Conservation (phyloP, 2,329 filamentous ascomycete species). For the Colletotrichum somersetense region DNA sequence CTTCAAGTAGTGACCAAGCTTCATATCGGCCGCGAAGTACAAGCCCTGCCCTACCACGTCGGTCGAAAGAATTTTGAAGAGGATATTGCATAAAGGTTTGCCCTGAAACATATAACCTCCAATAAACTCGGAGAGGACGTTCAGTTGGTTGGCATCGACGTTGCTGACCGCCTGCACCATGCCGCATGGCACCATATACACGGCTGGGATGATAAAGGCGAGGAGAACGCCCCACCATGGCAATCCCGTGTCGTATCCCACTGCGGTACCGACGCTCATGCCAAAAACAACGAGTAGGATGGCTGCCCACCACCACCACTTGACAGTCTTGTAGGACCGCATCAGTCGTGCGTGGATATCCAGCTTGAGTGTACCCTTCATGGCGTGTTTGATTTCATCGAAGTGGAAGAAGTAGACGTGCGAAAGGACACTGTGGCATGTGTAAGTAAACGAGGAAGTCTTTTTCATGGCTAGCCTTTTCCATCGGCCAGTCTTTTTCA, state of each 20-base stretch:
- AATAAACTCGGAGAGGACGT: constrained; percentile 35
- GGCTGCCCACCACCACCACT: constrained; percentile 67
- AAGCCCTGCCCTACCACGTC: constrained; percentile 53
- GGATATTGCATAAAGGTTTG: too few relatives aligned
- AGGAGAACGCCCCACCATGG: constrained; percentile 68
- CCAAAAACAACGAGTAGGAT: constrained; percentile 59
- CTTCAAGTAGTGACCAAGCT: constrained; percentile 64
- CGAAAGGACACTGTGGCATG: constrained; percentile 53
- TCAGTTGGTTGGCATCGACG: constrained; percentile 58
- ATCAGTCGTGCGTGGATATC: constrained; percentile 65
- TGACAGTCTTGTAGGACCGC: constrained; percentile 68
- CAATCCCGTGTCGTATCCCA: constrained; percentile 66
- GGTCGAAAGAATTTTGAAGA: too few relatives aligned
- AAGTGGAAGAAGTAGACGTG: constrained; percentile 57
- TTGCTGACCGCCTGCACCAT: too few relatives aligned
- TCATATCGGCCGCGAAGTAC: constrained; percentile 62
- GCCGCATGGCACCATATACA: constrained; percentile 57
- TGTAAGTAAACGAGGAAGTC: constrained; percentile 51
- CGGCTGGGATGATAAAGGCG: constrained; percentile 57
- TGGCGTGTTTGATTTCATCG: constrained; percentile 53
- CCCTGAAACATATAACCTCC: constrained; percentile 63
- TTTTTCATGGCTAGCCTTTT: fast-evolving
- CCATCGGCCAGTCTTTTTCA: fast-evolving
- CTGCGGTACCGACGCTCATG: constrained; percentile 51
- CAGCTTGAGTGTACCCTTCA: constrained; percentile 34